Evolutionary conservation across 192 early-diverging fungal genomes (phyloP).

Genomic region (Kappamyces sp.): DNA sequence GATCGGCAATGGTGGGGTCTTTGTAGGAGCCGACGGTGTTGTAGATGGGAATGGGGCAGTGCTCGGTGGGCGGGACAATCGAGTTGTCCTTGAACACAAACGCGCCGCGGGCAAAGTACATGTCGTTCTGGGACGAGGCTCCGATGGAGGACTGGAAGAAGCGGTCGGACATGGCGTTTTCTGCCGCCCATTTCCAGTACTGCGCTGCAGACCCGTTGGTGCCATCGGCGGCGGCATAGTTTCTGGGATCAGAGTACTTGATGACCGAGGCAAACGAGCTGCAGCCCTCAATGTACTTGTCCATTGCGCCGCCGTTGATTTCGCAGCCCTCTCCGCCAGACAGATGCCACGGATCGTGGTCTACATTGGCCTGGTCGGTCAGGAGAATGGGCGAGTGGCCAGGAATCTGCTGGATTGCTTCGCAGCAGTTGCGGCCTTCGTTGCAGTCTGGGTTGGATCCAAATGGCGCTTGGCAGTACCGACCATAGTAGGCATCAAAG

Average conservation of each 20-base stretch:
- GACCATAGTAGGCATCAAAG: constrained; percentile 15
- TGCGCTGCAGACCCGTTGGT: constrained; percentile 1
- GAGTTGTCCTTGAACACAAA: constrained; percentile 16
- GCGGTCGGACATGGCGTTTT: constrained; percentile 19
- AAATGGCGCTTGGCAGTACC: constrained; percentile 12
- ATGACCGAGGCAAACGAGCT: background rate
- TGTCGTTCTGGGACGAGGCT: constrained; percentile 12
- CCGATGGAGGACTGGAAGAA: constrained; percentile 20
- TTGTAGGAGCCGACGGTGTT: background rate
- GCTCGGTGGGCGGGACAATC: no score
- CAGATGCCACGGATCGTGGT: background rate
- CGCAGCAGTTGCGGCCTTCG: constrained; percentile 11
- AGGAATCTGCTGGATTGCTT: background rate
- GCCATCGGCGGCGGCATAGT: constrained; percentile 16
- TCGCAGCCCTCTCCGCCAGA: background rate
- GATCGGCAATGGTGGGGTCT: no score
- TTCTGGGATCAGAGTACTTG: background rate
- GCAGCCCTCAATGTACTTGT: constrained; percentile 13
- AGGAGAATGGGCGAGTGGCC: no score
- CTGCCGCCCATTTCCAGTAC: constrained; percentile 12
- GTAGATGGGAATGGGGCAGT: no score
- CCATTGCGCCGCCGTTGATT: constrained; percentile 21
- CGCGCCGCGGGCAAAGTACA: constrained; percentile 17
- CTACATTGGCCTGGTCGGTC: no score
- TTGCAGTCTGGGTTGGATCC: constrained; percentile 8